phyloP scores from a whole-genome alignment of 2,329 filamentous ascomycete species.

The Neodidymelliopsis sp. region DNA sequence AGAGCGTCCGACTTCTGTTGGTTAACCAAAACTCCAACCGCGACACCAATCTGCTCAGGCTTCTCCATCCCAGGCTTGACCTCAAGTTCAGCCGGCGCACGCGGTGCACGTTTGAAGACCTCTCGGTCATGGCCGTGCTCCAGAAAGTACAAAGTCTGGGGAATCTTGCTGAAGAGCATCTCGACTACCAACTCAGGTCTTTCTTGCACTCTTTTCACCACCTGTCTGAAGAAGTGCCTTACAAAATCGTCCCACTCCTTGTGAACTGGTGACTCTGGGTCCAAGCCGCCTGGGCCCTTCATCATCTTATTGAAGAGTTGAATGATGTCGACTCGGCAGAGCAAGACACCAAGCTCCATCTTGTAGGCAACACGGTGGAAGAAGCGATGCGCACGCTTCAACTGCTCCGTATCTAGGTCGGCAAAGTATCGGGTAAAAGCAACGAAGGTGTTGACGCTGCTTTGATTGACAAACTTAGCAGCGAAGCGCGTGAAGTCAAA shows the following conservation, averaged over 20 bases:
- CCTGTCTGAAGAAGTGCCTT: constrained; percentile 81
- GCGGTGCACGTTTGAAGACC: constrained; percentile 68
- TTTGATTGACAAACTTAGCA: constrained; percentile 80
- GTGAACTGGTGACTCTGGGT: constrained; percentile 70
- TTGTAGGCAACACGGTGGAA: constrained; percentile 96
- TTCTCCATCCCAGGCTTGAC: constrained; percentile 75
- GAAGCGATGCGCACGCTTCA: constrained; percentile 92
- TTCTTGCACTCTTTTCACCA: constrained; percentile 84
- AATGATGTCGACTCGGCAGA: constrained; percentile 91
- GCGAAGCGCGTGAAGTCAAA: constrained; percentile 92
- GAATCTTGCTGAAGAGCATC: constrained; percentile 93
- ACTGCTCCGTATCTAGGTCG: constrained; percentile 78
- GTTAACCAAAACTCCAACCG: constrained; percentile 80
- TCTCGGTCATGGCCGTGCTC: constrained; percentile 91
- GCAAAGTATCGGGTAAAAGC: constrained; percentile 79
- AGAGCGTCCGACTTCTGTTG: constrained; percentile 78
- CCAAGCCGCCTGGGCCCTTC: constrained; percentile 81
- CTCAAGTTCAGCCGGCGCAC: constrained; percentile 80
- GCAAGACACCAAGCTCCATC: constrained; percentile 84
- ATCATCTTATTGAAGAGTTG: constrained; percentile 89
- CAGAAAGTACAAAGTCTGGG: constrained; percentile 81
- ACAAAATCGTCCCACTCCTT: constrained; percentile 92
- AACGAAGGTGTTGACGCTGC: constrained; percentile 88
- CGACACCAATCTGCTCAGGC: constrained; percentile 76
- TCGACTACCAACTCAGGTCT: constrained; percentile 87